Evolutionary conservation across 73 alveolate species (phyloP).

Genomic region (Blepharisma japonicum): DNA sequence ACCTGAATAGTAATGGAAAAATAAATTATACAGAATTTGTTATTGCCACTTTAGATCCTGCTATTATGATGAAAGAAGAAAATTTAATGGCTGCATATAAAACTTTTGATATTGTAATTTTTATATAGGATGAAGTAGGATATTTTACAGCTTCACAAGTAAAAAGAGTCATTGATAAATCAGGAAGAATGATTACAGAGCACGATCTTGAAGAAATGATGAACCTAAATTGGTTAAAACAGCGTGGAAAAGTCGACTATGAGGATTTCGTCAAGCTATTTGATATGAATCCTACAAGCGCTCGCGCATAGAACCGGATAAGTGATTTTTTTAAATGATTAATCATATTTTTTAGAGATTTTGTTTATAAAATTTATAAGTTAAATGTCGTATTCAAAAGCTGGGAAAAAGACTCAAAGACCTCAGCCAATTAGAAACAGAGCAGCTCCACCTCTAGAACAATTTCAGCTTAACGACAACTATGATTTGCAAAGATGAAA

Average conservation of each 20-base stretch:
- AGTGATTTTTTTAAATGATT: too few relatives aligned
- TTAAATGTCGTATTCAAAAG: too few relatives aligned
- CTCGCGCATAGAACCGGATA: too few relatives aligned
- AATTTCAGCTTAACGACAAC: too few relatives aligned
- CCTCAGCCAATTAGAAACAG: too few relatives aligned
- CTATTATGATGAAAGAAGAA: constrained; percentile 30
- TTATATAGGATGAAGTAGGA: not conserved
- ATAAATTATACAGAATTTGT: constrained; percentile 39
- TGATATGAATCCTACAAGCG: too few relatives aligned
- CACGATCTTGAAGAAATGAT: not conserved
- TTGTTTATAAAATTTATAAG: too few relatives aligned
- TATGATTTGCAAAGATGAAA: too few relatives aligned
- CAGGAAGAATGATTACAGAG: not conserved
- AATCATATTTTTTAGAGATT: too few relatives aligned
- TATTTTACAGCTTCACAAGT: not conserved
- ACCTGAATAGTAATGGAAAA: constrained; percentile 37
- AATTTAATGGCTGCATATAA: constrained; percentile 36
- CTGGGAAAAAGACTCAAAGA: too few relatives aligned
- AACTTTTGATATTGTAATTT: constrained; percentile 31
- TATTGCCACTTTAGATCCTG: constrained; percentile 30
- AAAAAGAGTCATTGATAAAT: not conserved
- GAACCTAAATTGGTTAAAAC: not conserved
- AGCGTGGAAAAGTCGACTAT: not conserved
- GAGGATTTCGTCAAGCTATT: not conserved
- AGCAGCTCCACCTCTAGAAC: too few relatives aligned